phyloP scores from a whole-genome alignment of 352 stramenopile genomes.

The Phytophthora citricola region DNA sequence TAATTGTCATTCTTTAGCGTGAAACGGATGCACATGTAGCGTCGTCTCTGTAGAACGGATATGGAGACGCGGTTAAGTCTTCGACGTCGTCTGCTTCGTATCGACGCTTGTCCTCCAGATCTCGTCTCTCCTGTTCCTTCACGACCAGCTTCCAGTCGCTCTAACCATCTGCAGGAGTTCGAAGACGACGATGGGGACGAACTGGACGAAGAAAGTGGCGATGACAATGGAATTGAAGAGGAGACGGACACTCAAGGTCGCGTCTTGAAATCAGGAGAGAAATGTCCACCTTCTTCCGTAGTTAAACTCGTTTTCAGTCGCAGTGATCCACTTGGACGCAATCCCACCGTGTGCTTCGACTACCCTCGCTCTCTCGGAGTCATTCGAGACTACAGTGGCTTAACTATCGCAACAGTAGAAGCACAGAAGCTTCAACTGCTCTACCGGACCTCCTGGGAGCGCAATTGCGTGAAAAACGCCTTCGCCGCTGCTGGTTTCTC shows the following conservation, averaged over 20 bases:
- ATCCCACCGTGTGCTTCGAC: conserved; percentile 89
- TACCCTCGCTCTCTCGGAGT: conserved; percentile 80
- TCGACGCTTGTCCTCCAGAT: conserved; percentile 19
- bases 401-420: conserved; percentile 48
- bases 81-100: conserved; percentile 36
- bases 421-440: conserved; percentile 49
- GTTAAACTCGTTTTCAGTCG: conserved; percentile 70
- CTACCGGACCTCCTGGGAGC: conserved; percentile 92
- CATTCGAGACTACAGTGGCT: conserved; percentile 45
- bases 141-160: neutral
- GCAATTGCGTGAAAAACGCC: conserved; percentile 93
- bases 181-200: conserved; percentile 35
- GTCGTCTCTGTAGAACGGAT: neutral
- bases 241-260: conserved; percentile 4
- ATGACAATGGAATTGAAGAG: conserved; percentile 29
- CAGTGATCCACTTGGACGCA: conserved; percentile 45
- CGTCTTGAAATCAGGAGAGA: conserved; percentile 30
- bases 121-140: conserved; percentile 1
- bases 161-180: conserved; percentile 25
- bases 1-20: too few relatives aligned
- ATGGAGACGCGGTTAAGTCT: conserved; percentile 42
- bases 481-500: conserved; percentile 80
- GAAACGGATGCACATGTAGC: conserved; percentile 21
- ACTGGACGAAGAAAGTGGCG: conserved; percentile 46
- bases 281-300: conserved; percentile 41